A percentile compares a stretch with the other conserved stretches of the same genome.
These are phyloP conservation scores for Cryomyces antarcticus DNA, from an alignment of 495 filamentous ascomycete species.

Conservation along the genomic window DNA sequence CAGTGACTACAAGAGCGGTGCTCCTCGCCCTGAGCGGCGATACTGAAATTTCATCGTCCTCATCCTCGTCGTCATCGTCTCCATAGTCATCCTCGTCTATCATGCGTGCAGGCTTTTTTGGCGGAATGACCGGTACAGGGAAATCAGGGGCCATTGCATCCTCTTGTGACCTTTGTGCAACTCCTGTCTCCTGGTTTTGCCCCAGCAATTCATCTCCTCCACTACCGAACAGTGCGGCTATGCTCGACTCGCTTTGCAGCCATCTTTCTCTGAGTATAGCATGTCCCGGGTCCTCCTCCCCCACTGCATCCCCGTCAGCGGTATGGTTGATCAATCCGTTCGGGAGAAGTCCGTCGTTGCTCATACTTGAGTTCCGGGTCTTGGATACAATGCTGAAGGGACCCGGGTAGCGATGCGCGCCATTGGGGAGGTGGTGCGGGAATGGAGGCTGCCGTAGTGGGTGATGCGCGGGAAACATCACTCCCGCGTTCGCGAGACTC, in stretches of 20 bases:
- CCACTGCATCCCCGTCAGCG: slow-evolving; percentile 12
- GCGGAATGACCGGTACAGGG: slow-evolving; percentile 24
- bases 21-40: slow-evolving; percentile 43
- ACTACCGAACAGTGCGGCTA: slow-evolving; percentile 34
- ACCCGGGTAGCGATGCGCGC: slow-evolving; percentile 11
- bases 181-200: slow-evolving; percentile 15
- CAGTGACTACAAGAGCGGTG: slow-evolving; percentile 24
- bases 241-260: slow-evolving; percentile 35
- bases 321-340: slow-evolving; percentile 8
- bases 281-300: slow-evolving; percentile 36
- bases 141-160: background rate
- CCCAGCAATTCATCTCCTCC: slow-evolving; percentile 6
- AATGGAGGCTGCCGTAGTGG: too few relatives aligned
- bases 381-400: slow-evolving; percentile 8
- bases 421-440: slow-evolving; percentile 9
- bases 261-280: slow-evolving; percentile 31
- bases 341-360: slow-evolving; percentile 12
- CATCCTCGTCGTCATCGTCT: slow-evolving; percentile 67
- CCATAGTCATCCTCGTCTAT: slow-evolving; percentile 76
- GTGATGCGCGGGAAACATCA: too few relatives aligned
- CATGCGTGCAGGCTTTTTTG: slow-evolving; percentile 43
- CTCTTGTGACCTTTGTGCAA: slow-evolving; percentile 2
- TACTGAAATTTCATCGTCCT: slow-evolving; percentile 30
- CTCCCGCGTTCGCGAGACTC: too few relatives aligned
- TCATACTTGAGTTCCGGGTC: slow-evolving; percentile 14